Evolutionary conservation across 257 asterid species (phyloP).

Genomic region (Striga asiatica): DNA sequence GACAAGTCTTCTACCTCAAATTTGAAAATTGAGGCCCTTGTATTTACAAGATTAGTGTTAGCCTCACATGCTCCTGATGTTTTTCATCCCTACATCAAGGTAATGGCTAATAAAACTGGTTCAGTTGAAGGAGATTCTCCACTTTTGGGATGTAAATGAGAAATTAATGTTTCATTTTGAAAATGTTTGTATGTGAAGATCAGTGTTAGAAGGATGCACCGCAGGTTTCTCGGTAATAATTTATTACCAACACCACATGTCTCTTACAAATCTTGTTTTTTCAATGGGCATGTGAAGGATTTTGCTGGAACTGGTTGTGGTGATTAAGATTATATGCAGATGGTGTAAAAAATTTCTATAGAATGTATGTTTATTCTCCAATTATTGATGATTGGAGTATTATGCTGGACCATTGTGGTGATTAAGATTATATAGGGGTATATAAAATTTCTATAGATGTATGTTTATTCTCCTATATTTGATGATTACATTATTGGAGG

Average conservation of each 20-base stretch:
- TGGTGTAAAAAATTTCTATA: not conserved
- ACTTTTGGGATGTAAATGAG: not conserved
- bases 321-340: not conserved
- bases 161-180: not conserved
- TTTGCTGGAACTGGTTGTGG: not conserved
- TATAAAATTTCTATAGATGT: no score
- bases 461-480: no score
- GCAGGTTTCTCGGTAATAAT: not conserved
- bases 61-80: conserved; percentile 82
- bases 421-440: no score
- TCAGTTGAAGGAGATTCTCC: conserved; percentile 7
- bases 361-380: conserved; percentile 1
- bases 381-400: not conserved
- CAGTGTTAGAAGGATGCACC: conserved; percentile 6
- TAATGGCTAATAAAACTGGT: conserved; percentile 20
- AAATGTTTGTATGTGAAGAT: not conserved
- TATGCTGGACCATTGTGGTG: no score
- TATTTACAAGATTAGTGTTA: conserved; percentile 86
- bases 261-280: not conserved
- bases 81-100: conserved; percentile 95
- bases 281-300: not conserved
- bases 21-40: conserved; percentile 95
- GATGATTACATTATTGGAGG: no score
- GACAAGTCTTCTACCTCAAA: conserved; percentile 97
- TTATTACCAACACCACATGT: not conserved